Base-by-base conservation (phyloP, 2,329 filamentous ascomycete genomes). In the Aspergillus sp. region DNA sequence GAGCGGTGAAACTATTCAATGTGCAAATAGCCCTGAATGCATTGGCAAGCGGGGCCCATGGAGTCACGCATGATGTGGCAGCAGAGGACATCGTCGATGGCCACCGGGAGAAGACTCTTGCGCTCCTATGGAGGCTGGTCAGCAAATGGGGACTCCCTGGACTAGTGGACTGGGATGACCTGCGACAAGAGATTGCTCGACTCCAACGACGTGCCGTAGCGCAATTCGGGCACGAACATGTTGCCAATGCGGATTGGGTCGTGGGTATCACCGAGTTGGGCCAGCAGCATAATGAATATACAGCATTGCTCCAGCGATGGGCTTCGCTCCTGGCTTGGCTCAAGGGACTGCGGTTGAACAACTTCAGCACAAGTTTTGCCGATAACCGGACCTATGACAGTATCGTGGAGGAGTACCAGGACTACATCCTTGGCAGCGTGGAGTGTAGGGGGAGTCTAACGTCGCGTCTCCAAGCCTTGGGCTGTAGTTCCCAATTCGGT, bases 71-170 rank as follows among this genome's bases (percentile, higher is more conserved):
- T 26, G 66, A 69, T 32, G 64, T 81, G 33, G 70, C 64, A 9
- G 72, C 80, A 0, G 74, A 78, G 35, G 78, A 83, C 46, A 75
- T 84, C 41, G 78, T 84, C 5, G 74, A 83, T 53, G 81, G 81
- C 2, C 79, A 82, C 54, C 74, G 81, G 6, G 80, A 84, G 56
- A 82, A 79, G 61, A 83, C 80, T 0, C 68, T 84, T 40, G 74
- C 72, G 4, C 66, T 83, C 7, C 67, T 85, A 4, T 83, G 80
- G 80, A 69, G 70, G 3, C 66, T 84, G 26, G 73, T 83, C 34
- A 75, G 76, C 36, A 74, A 73, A 60, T 78, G 75, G 66, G 79
- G 79, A 1, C 63, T 83, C 5, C 61, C 66, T 4, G 66, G 62
- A 5, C 67, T 83, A 0, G 67, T 83, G 2, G 74, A 83, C 53